These are phyloP conservation scores for Acacia pycnantha DNA, from an alignment of 331 rosid genomes.

Conservation along the genomic window DNA sequence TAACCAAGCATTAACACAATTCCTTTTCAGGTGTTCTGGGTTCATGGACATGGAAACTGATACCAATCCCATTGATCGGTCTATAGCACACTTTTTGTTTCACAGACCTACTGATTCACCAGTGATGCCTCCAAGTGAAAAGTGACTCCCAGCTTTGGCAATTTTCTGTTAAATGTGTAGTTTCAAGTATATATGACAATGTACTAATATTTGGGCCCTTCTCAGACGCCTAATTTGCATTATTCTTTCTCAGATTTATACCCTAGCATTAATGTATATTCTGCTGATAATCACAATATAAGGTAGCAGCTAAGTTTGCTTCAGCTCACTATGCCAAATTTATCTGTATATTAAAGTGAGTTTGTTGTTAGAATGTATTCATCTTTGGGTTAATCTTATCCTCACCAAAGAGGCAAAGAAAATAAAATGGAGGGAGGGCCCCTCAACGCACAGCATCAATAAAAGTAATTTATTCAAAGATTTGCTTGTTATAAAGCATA, in stretches of 20 bases:
- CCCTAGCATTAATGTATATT: background rate
- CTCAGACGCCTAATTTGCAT: background rate
- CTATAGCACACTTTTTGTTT: constrained; percentile 68
- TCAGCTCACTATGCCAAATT: background rate
- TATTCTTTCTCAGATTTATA: background rate
- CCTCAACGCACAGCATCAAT: background rate
- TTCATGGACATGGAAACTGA: constrained; percentile 62
- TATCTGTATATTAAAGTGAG: background rate
- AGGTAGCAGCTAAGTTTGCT: background rate
- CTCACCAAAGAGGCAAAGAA: background rate
- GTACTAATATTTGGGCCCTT: background rate
- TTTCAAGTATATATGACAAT: background rate
- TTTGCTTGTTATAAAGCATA: background rate
- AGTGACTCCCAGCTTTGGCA: background rate
- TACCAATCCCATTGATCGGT: constrained; percentile 74
- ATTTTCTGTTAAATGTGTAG: background rate
- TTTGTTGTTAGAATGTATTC: background rate
- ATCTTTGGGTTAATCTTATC: background rate
- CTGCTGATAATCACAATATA: background rate
- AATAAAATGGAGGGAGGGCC: background rate
- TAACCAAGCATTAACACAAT: background rate
- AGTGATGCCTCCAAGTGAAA: constrained; percentile 34
- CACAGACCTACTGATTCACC: constrained; percentile 71
- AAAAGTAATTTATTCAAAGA: no score
- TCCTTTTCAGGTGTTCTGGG: constrained; percentile 46